Percentiles rank a stretch among this genome's conserved stretches.
phyloP scores from a whole-genome alignment of 1,284 basidiomycete species.

The Ganoderma meredithae region DNA sequence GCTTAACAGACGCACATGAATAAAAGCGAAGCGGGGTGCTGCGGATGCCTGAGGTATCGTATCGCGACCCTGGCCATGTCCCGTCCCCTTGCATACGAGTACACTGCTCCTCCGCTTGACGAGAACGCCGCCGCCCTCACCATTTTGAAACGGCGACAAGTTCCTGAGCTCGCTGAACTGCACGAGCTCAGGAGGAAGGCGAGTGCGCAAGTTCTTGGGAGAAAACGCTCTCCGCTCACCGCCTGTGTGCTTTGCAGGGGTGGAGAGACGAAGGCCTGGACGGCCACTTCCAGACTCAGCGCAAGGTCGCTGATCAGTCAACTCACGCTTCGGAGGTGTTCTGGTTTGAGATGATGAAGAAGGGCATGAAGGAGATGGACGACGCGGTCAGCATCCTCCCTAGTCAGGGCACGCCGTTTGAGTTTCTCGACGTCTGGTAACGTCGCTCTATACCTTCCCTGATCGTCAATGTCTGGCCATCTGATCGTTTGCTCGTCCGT shows the following conservation, averaged over 20 bases:
- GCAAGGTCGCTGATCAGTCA: constrained; percentile 10
- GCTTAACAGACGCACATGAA: neutral
- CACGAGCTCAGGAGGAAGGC: constrained; percentile 7
- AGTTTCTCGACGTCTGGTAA: constrained; percentile 41
- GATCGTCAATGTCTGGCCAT: neutral
- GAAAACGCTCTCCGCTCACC: neutral
- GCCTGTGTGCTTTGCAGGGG: constrained; percentile 15
- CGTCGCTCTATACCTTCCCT: neutral
- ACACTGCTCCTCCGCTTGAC: neutral
- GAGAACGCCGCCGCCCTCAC: neutral
- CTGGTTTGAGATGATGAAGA: constrained; percentile 32
- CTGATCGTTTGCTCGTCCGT: neutral
- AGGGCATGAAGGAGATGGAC: constrained; percentile 37
- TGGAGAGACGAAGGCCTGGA: constrained; percentile 22
- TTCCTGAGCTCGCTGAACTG: constrained; percentile 10
- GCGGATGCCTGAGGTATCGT: neutral
- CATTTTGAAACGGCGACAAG: constrained; percentile 4
- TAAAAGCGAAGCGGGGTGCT: neutral
- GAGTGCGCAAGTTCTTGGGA: neutral
- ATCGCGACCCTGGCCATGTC: neutral
- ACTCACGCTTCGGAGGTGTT: neutral
- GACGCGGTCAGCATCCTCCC: constrained; percentile 30
- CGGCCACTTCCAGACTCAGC: constrained; percentile 18
- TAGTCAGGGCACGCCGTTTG: constrained; percentile 24
- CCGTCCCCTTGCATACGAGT: neutral